These are phyloP conservation scores for Candida bentonensis DNA, from an alignment of 805 yeast genomes.

Conservation along the genomic window DNA sequence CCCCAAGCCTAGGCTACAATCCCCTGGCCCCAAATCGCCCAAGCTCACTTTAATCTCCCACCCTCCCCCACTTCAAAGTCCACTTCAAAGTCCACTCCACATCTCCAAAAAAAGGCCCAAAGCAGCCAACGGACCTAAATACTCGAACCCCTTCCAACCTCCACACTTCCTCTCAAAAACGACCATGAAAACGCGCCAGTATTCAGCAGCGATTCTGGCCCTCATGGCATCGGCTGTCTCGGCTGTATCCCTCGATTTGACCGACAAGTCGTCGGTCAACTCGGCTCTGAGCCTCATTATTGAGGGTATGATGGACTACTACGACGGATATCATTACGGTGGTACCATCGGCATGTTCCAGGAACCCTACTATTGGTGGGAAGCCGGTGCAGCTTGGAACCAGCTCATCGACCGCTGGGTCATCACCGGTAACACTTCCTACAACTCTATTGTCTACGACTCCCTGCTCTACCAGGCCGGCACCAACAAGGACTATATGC, in stretches of 20 bases:
- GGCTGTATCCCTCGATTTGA: slow-evolving; percentile 10
- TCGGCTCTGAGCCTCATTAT: slow-evolving; percentile 48
- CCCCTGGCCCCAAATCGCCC: too few species aligned
- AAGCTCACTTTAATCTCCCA: too few species aligned
- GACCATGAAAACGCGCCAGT: too few species aligned
- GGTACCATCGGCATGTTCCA: slow-evolving; percentile 65
- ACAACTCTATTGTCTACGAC: slow-evolving; percentile 37
- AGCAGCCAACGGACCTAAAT: too few species aligned
- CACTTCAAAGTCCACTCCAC: too few species aligned
- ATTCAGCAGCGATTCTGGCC: too few species aligned
- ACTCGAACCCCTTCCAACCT: too few species aligned
- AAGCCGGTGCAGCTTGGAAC: slow-evolving; percentile 64
- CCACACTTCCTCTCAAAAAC: too few species aligned
- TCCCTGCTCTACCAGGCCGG: slow-evolving; percentile 60
- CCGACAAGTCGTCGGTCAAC: slow-evolving; percentile 11
- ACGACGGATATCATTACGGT: slow-evolving; percentile 50
- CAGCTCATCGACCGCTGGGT: slow-evolving; percentile 65
- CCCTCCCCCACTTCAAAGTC: too few species aligned
- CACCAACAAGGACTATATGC: slow-evolving; percentile 52
- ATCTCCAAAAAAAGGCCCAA: too few species aligned
- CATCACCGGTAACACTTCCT: slow-evolving; percentile 55
- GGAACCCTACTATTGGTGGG: slow-evolving; percentile 82
- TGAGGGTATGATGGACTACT: slow-evolving; percentile 69
- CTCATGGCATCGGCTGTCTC: too few species aligned
- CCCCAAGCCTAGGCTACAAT: too few species aligned